Evolutionary conservation across 768 basidiomycete species (phyloP).

Genomic region (Leccinum longicurvipes): DNA sequence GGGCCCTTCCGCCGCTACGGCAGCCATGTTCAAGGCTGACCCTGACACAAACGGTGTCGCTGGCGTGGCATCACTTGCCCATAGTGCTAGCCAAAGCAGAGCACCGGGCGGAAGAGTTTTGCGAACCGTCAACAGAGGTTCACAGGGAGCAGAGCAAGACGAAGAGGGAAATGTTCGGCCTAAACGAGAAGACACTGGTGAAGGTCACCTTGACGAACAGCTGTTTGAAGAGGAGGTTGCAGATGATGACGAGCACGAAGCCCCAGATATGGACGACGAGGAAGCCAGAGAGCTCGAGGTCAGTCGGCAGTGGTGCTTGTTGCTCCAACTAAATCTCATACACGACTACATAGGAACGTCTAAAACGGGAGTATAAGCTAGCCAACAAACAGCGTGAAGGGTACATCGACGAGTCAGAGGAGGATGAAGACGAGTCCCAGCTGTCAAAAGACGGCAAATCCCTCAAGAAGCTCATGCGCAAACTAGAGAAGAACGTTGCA

Average conservation of each 20-base stretch:
- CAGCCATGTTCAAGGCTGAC: slow-evolving; percentile 69
- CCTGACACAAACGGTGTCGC: slow-evolving; percentile 44
- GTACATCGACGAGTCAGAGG: slow-evolving; percentile 71
- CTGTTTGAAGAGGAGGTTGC: slow-evolving; percentile 82
- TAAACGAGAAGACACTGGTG: slow-evolving; percentile 63
- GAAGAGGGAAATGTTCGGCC: slow-evolving; percentile 56
- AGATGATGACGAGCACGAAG: slow-evolving; percentile 81
- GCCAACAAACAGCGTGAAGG: slow-evolving; percentile 75
- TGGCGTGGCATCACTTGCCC: slow-evolving; percentile 45
- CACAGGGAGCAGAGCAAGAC: slow-evolving; percentile 60
- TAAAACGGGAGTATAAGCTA: slow-evolving; percentile 76
- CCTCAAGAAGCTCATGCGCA: slow-evolving; percentile 83
- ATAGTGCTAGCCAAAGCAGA: slow-evolving; percentile 51
- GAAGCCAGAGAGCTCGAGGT: slow-evolving; percentile 84
- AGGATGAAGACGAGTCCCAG: slow-evolving; percentile 59
- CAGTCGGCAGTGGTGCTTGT: slow-evolving; percentile 13
- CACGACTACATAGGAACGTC: slow-evolving; percentile 55
- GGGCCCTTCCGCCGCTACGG: slow-evolving; percentile 56
- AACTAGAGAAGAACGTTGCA: slow-evolving; percentile 74
- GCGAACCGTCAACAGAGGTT: slow-evolving; percentile 66
- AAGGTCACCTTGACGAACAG: slow-evolving; percentile 81
- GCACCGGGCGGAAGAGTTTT: slow-evolving; percentile 68
- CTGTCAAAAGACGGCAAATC: slow-evolving; percentile 70
- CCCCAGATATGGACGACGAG: slow-evolving; percentile 73
- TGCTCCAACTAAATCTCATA: not conserved